Evolutionary conservation across 495 filamentous ascomycete species (phyloP).

Genomic region (Lasiosphaeriaceae sp.): DNA sequence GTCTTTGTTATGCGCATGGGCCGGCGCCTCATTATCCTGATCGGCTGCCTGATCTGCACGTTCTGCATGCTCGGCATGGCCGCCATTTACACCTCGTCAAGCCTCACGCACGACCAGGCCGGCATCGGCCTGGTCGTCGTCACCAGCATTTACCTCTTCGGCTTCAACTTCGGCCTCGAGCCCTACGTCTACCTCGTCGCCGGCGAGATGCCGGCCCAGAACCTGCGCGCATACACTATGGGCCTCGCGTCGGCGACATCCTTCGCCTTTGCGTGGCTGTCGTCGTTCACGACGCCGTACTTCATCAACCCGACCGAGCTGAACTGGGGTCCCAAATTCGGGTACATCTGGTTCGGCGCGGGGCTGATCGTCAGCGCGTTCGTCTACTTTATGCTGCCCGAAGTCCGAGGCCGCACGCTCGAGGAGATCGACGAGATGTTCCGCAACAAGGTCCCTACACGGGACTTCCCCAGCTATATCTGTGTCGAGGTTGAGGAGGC

Average conservation of each 20-base stretch:
- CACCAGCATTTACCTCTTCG: constrained; percentile 47
- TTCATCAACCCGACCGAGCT: constrained; percentile 55
- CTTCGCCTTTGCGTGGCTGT: constrained; percentile 51
- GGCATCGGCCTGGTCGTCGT: constrained; percentile 50
- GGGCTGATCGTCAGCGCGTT: neutral
- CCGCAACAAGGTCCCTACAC: neutral
- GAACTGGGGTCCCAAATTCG: constrained; percentile 53
- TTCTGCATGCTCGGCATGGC: constrained; percentile 47
- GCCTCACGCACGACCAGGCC: constrained; percentile 34
- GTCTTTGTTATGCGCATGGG: constrained; percentile 47
- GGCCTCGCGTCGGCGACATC: constrained; percentile 47
- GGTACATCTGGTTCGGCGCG: constrained; percentile 49
- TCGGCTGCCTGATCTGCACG: constrained; percentile 44
- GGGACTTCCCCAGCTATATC: constrained; percentile 1
- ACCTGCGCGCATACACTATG: constrained; percentile 50
- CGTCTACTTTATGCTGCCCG: constrained; percentile 33
- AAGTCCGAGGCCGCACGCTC: constrained; percentile 48
- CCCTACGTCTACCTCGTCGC: constrained; percentile 55
- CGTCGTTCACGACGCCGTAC: constrained; percentile 54
- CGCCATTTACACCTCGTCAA: constrained; percentile 42
- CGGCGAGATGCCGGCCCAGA: constrained; percentile 49
- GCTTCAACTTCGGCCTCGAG: constrained; percentile 44
- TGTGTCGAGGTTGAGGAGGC: neutral
- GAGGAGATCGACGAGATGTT: constrained; percentile 54
- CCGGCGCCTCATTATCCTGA: constrained; percentile 46